A percentile compares a stretch with the other conserved stretches of the same genome.
Conservation (phyloP, 2,329 filamentous ascomycete genomes). For the Albophoma yamanashiensis region DNA sequence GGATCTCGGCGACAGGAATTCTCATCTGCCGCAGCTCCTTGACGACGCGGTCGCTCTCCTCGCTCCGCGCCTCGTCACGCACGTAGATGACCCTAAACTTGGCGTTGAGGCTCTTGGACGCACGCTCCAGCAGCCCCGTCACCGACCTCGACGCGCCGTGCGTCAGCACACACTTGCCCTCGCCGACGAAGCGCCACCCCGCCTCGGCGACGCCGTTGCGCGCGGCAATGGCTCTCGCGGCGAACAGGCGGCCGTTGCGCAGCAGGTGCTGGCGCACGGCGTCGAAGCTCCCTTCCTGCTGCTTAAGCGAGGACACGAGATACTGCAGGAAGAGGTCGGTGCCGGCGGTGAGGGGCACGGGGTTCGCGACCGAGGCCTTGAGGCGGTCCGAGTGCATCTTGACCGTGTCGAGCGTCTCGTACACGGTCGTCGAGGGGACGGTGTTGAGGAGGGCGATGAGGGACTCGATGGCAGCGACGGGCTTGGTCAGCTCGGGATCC, state of each 20-base stretch:
- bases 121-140: constrained; percentile 62
- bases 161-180: constrained; percentile 76
- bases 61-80: constrained; percentile 39
- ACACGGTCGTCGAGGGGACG: constrained; percentile 74
- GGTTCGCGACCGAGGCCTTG: constrained; percentile 71
- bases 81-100: constrained; percentile 82
- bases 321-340: constrained; percentile 95
- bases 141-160: constrained; percentile 84
- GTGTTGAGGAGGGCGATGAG: constrained; percentile 78
- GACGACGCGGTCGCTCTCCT: constrained; percentile 63
- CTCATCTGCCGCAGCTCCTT: constrained; percentile 59
- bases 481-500: constrained; percentile 85
- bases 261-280: constrained; percentile 74
- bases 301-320: constrained; percentile 63
- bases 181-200: constrained; percentile 66
- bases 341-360: constrained; percentile 83
- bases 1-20: constrained; percentile 61
- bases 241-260: constrained; percentile 78
- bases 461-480: constrained; percentile 86
- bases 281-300: constrained; percentile 54
- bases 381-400: constrained; percentile 67
- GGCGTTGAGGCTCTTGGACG: constrained; percentile 44
- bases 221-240: constrained; percentile 74
- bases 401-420: constrained; percentile 84
- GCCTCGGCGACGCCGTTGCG: constrained; percentile 73